A percentile compares a stretch with the other conserved stretches of the same genome.
Evolutionary conservation across 2,329 filamentous ascomycete species (phyloP).

Genomic region (Calcarisporium arbuscula): DNA sequence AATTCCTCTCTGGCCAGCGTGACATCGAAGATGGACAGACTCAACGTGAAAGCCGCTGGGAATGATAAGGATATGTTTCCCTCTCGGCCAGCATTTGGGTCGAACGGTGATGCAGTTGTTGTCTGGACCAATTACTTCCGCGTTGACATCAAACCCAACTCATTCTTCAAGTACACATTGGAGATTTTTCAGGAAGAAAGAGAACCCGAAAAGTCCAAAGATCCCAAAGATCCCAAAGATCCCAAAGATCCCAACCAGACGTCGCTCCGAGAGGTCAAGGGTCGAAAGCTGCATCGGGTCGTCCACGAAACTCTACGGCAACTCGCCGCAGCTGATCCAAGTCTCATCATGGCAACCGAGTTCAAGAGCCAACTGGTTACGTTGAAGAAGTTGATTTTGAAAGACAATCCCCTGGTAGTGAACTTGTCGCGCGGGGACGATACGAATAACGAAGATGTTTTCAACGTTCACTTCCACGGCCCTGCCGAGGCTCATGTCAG

Average conservation of each 20-base stretch:
- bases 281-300: slow-evolving; percentile 36
- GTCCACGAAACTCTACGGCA: slow-evolving; percentile 30
- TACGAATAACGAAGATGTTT: slow-evolving; percentile 23
- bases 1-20: slow-evolving; percentile 22
- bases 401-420: slow-evolving; percentile 26
- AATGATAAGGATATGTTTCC: slow-evolving; percentile 29
- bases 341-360: slow-evolving; percentile 36
- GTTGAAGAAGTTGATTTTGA: slow-evolving; percentile 27
- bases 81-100: slow-evolving; percentile 43
- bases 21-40: slow-evolving; percentile 27
- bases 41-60: slow-evolving; percentile 20
- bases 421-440: slow-evolving; percentile 25
- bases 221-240: slow-evolving; percentile 12
- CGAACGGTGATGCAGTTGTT: slow-evolving; percentile 30
- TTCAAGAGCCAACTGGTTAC: slow-evolving; percentile 45
- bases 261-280: slow-evolving; percentile 26
- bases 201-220: not conserved
- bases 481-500: slow-evolving; percentile 31
- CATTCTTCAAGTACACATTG: slow-evolving; percentile 41
- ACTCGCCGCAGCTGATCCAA: slow-evolving; percentile 24
- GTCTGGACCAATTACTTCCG: slow-evolving; percentile 52
- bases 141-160: slow-evolving; percentile 29
- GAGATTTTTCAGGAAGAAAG: slow-evolving; percentile 21
- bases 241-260: slow-evolving; percentile 9
- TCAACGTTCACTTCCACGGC: slow-evolving; percentile 35